Conservation (phyloP, 2,329 filamentous ascomycete species). For the Scopulariopsis brevicaulis region DNA sequence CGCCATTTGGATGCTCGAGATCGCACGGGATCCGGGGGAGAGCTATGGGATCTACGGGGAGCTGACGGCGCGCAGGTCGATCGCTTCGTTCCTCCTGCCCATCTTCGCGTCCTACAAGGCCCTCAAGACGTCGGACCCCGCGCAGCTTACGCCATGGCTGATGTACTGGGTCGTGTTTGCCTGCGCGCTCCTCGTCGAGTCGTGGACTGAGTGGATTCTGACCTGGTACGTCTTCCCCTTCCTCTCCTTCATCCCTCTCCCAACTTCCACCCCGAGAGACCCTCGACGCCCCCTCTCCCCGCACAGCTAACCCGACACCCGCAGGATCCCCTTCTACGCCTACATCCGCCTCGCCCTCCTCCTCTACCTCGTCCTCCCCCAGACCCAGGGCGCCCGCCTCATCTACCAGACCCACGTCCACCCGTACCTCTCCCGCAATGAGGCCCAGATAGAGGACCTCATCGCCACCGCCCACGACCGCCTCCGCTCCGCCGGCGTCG, state of each 20-base stretch:
- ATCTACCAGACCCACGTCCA: slow-evolving; percentile 80
- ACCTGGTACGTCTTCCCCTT: slow-evolving; percentile 45
- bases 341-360: slow-evolving; percentile 82
- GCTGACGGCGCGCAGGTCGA: slow-evolving; percentile 43
- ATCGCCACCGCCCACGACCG: slow-evolving; percentile 74
- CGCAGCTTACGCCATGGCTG: slow-evolving; percentile 88
- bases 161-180: slow-evolving; percentile 98
- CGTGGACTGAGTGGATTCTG: slow-evolving; percentile 78
- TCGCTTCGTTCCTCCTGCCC: slow-evolving; percentile 85
- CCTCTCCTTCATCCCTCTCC: neutral
- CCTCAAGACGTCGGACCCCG: slow-evolving; percentile 81
- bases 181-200: slow-evolving; percentile 70
- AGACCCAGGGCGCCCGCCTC: slow-evolving; percentile 83
- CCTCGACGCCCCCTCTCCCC: neutral
- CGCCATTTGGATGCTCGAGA: neutral
- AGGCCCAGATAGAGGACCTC: slow-evolving; percentile 78
- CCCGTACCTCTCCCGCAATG: slow-evolving; percentile 80
- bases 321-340: slow-evolving; percentile 81
- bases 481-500: slow-evolving; percentile 63
- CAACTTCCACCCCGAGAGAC: neutral
- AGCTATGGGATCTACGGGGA: slow-evolving; percentile 5
- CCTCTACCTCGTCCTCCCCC: slow-evolving; percentile 91
- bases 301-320: neutral
- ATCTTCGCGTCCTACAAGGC: slow-evolving; percentile 98
- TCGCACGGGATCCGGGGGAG: neutral